A percentile compares a stretch with the other conserved stretches of the same genome.
Evolutionary conservation across 2,329 filamentous ascomycete genomes (phyloP).

Genomic region (Stachybotrys chartarum): DNA sequence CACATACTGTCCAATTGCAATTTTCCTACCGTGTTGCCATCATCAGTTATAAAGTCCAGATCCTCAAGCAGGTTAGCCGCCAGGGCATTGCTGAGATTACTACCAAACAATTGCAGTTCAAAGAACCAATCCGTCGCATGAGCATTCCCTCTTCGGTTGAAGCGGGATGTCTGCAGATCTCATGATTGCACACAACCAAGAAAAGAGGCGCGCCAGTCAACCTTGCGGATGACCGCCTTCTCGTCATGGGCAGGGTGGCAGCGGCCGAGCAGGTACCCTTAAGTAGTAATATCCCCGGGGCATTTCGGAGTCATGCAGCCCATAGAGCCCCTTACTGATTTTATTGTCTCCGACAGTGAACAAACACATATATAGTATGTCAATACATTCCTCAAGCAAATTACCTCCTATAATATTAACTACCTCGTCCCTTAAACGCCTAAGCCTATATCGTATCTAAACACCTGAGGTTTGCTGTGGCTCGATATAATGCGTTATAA

Average conservation of each 20-base stretch:
- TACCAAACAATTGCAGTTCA: constrained; percentile 55
- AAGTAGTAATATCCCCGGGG: too few relatives aligned
- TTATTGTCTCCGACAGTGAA: too few relatives aligned
- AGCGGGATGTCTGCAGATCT: constrained; percentile 1
- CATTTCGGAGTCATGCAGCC: not conserved
- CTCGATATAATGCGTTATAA: too few relatives aligned
- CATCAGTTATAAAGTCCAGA: constrained; percentile 36
- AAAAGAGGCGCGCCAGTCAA: constrained; percentile 32
- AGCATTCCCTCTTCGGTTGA: too few relatives aligned
- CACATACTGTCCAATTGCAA: not conserved
- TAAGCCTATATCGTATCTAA: too few relatives aligned
- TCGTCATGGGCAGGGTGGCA: constrained; percentile 36
- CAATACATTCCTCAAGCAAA: too few relatives aligned
- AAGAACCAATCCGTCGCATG: constrained; percentile 38
- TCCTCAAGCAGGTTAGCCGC: constrained; percentile 56
- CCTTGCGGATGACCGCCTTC: constrained; percentile 46
- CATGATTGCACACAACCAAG: constrained; percentile 36
- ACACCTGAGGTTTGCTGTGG: too few relatives aligned
- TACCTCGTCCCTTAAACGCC: too few relatives aligned
- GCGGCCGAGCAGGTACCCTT: too few relatives aligned
- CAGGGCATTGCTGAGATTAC: constrained; percentile 55
- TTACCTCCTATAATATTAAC: too few relatives aligned
- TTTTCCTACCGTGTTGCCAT: constrained; percentile 43
- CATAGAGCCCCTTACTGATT: too few relatives aligned
- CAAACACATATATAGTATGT: too few relatives aligned